Evolutionary conservation across 495 filamentous ascomycete species (phyloP).

Genomic region (Hyaloscypha variabilis): DNA sequence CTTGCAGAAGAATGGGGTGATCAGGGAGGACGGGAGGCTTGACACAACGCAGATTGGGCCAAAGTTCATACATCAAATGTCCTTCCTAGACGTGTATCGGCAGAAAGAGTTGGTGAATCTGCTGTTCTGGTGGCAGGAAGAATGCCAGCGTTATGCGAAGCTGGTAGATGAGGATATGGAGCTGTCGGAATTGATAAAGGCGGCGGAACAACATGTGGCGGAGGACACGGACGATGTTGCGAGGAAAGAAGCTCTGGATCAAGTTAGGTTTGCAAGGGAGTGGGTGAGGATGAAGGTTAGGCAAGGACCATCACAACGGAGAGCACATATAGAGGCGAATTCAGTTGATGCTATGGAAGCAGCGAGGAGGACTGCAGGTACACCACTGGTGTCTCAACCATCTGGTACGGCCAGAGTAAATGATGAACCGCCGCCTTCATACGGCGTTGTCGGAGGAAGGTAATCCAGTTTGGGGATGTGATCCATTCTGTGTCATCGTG

Average conservation of each 20-base stretch:
- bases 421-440: background rate
- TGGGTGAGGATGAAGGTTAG: background rate
- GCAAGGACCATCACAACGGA: background rate
- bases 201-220: background rate
- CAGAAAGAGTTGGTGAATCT: constrained; percentile 2
- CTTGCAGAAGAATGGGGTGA: background rate
- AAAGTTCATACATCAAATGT: background rate
- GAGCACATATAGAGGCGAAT: background rate
- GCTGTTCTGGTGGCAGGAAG: background rate
- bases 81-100: background rate
- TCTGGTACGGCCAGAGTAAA: background rate
- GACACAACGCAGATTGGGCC: background rate
- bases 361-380: background rate
- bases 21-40: background rate
- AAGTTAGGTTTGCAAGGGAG: background rate
- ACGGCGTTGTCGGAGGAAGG: background rate
- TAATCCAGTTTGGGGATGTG: background rate
- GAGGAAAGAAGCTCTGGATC: background rate
- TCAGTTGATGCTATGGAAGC: background rate
- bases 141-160: background rate
- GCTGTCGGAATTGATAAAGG: background rate
- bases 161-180: background rate
- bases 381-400: background rate
- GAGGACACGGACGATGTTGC: background rate
- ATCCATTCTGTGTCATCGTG: too few relatives aligned